Conservation (phyloP, 108 stramenopile species). For the Schizochytrium sp. region DNA sequence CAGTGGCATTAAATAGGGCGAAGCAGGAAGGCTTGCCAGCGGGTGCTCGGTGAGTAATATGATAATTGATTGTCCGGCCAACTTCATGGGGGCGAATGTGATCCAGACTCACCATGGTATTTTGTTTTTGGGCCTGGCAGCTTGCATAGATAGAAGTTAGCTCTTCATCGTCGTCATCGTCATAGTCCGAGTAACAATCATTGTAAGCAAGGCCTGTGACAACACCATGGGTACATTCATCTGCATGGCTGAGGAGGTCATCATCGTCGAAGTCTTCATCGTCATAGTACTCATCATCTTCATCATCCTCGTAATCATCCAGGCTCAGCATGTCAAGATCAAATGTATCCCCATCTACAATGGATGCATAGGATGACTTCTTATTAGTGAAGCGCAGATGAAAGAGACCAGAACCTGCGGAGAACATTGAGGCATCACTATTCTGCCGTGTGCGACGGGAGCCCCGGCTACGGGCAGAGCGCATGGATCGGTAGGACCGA, state of each 20-base stretch:
- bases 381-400: constrained; percentile 39
- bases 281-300: neutral
- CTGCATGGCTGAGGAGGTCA: neutral
- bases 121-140: neutral
- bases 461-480: neutral
- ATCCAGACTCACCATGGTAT: neutral
- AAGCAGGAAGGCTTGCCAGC: constrained; percentile 15
- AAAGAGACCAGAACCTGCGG: constrained; percentile 7
- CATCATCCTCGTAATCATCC: neutral
- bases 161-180: constrained; percentile 33
- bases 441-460: neutral
- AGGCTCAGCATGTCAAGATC: constrained; percentile 4
- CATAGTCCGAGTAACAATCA: neutral
- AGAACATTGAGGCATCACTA: constrained; percentile 37
- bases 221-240: neutral
- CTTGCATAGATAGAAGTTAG: neutral
- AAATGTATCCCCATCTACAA: neutral
- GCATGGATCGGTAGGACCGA: neutral
- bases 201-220: neutral
- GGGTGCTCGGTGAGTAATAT: neutral
- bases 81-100: neutral
- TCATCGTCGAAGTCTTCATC: constrained; percentile 1
- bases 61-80: neutral
- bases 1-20: constrained; percentile 7
- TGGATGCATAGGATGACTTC: constrained; percentile 21